Evolutionary conservation across 2,329 filamentous ascomycete genomes (phyloP).

Genomic region (Pseudocercospora ulei): DNA sequence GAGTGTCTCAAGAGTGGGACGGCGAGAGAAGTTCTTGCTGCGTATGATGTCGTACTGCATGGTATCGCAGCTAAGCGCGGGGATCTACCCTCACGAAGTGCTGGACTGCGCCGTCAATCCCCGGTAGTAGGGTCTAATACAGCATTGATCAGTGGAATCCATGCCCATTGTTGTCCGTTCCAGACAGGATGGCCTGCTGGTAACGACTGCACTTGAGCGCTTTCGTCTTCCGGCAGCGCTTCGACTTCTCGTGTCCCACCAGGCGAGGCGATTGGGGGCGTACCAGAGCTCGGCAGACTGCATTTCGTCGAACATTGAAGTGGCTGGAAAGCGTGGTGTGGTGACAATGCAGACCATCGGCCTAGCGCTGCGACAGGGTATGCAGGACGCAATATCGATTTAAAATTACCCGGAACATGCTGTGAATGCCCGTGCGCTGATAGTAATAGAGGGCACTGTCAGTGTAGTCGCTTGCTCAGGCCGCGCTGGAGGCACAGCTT

Average conservation of each 20-base stretch:
- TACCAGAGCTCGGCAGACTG: slow-evolving; percentile 1
- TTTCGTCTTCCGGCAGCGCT: no score
- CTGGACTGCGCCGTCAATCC: slow-evolving; percentile 7
- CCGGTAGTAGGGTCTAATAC: no score
- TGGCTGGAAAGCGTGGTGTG: slow-evolving; percentile 5
- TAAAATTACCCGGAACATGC: slow-evolving; percentile 5
- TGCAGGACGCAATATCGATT: slow-evolving; percentile 5
- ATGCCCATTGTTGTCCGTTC: no score
- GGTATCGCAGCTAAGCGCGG: neutral
- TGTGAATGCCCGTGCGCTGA: slow-evolving; percentile 2
- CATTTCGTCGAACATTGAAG: slow-evolving; percentile 3
- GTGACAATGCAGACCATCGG: slow-evolving; percentile 6
- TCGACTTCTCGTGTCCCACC: no score
- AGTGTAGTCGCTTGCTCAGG: neutral
- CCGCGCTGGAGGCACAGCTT: no score
- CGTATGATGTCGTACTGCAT: slow-evolving; percentile 8
- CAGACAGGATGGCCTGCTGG: no score
- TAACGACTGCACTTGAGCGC: no score
- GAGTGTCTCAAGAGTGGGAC: no score
- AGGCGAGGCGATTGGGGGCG: neutral
- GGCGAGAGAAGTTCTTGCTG: no score
- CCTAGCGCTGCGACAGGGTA: slow-evolving; percentile 5
- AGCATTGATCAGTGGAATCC: no score
- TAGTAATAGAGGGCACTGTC: neutral
- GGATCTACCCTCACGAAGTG: slow-evolving; percentile 5